Conservation (phyloP, 129 eudicot species). For the Tagetes patula region DNA sequence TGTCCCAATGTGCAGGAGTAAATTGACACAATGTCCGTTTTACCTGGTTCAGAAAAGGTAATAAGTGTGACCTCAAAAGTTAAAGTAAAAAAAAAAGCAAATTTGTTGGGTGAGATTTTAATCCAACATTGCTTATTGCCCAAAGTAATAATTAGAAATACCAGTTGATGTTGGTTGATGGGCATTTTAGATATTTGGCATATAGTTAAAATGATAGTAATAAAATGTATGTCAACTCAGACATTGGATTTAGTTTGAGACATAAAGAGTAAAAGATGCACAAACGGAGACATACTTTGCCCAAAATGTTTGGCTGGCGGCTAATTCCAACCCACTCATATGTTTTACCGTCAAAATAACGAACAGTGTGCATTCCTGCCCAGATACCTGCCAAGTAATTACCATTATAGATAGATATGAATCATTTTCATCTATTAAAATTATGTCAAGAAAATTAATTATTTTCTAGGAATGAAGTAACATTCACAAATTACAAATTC, state of each 20-base stretch:
- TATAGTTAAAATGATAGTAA: not conserved
- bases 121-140: not conserved
- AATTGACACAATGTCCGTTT: slow-evolving; percentile 91
- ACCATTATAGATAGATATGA: not conserved
- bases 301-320: slow-evolving; percentile 90
- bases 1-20: slow-evolving; percentile 98
- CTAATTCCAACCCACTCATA: slow-evolving; percentile 99
- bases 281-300: slow-evolving; percentile 56
- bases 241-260: slow-evolving; percentile 11
- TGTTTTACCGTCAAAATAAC: slow-evolving; percentile 92
- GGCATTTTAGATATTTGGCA: not conserved
- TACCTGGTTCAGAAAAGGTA: slow-evolving; percentile 41
- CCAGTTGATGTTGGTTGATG: not conserved
- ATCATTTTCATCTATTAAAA: not conserved
- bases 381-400: slow-evolving; percentile 66
- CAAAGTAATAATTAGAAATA: not conserved
- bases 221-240: not conserved
- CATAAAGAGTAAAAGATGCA: not conserved
- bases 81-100: not conserved
- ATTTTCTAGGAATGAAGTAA: slow-evolving; percentile 11
- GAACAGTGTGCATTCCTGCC: slow-evolving; percentile 97
- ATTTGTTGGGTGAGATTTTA: not conserved
- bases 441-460: not conserved
- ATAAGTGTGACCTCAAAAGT: slow-evolving; percentile 13
- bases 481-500: not conserved